phyloP scores from a whole-genome alignment of 2,329 filamentous ascomycete genomes.

The Trichoderma koningiopsis region DNA sequence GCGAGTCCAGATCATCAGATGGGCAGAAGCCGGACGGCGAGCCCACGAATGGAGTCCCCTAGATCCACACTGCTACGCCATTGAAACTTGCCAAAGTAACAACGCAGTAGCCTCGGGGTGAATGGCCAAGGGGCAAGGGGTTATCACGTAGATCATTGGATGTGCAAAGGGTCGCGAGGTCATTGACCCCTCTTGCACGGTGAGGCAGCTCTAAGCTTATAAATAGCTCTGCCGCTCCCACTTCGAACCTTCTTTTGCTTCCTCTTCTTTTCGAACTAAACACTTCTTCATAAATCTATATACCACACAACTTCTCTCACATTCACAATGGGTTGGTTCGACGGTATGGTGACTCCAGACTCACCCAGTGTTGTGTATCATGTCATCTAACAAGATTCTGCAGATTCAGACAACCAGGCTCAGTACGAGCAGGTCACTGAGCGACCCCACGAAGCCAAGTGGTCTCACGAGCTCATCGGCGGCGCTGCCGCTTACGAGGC shows the following conservation, averaged over 20 bases:
- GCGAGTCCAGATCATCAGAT: constrained; percentile 19
- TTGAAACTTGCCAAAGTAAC: constrained; percentile 22
- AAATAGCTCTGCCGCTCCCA: constrained; percentile 13
- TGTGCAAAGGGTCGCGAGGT: constrained; percentile 1
- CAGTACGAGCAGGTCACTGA: constrained; percentile 34
- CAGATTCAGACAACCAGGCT: constrained; percentile 32
- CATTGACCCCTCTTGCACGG: constrained; percentile 7
- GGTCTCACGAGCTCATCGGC: constrained; percentile 37
- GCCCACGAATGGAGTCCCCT: constrained; percentile 23
- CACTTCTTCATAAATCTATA: constrained; percentile 10
- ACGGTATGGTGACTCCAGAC: constrained; percentile 24
- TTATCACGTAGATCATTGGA: constrained; percentile 13
- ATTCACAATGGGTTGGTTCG: constrained; percentile 32
- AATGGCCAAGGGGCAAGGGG: constrained; percentile 13
- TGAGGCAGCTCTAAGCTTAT: constrained; percentile 24
- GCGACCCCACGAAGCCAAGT: constrained; percentile 37
- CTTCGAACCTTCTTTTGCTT: constrained; percentile 1
- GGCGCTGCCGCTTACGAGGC: constrained; percentile 38
- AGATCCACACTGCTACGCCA: constrained; percentile 23
- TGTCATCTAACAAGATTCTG: background rate
- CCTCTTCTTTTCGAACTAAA: constrained; percentile 3
- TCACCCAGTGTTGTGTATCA: background rate
- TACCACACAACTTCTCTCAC: constrained; percentile 12
- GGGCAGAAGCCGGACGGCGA: constrained; percentile 9
- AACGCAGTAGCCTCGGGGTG: constrained; percentile 19